Conservation (phyloP, 805 yeast genomes). For the Candida arabinofermentans region DNA sequence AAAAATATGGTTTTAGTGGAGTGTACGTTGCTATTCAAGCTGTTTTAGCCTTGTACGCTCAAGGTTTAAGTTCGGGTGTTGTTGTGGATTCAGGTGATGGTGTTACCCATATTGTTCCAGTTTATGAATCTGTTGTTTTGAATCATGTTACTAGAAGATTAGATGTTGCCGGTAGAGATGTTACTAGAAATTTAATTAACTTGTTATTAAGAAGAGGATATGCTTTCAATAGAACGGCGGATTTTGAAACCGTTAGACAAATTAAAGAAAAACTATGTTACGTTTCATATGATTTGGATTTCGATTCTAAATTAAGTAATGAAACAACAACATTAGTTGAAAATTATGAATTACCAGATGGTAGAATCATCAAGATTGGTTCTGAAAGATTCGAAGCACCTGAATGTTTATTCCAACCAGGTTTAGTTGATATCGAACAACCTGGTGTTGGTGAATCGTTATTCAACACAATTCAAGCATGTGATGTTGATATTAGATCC, state of each 20-base stretch:
- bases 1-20: constrained; percentile 84
- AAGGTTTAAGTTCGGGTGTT: constrained; percentile 94
- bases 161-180: constrained; percentile 98
- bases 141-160: constrained; percentile 88
- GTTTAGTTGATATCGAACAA: constrained; percentile 91
- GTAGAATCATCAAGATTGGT: constrained; percentile 89
- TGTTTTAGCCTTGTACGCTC: constrained; percentile 95
- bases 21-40: constrained; percentile 97
- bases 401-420: constrained; percentile 95
- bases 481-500: constrained; percentile 90
- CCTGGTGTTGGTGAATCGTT: constrained; percentile 94
- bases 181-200: constrained; percentile 91
- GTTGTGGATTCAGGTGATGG: constrained; percentile 99
- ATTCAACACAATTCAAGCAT: constrained; percentile 89
- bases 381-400: constrained; percentile 96
- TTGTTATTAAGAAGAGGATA: constrained; percentile 91
- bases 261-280: constrained; percentile 95
- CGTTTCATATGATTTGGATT: constrained; percentile 88
- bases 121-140: constrained; percentile 93
- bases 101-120: constrained; percentile 97
- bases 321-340: constrained; percentile 96
- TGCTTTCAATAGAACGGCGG: constrained; percentile 97
- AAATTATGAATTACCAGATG: constrained; percentile 92
- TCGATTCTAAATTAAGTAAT: constrained; percentile 80
- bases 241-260: constrained; percentile 97